Conservation (phyloP, 768 basidiomycete species). For the Mycena kentingensis region DNA sequence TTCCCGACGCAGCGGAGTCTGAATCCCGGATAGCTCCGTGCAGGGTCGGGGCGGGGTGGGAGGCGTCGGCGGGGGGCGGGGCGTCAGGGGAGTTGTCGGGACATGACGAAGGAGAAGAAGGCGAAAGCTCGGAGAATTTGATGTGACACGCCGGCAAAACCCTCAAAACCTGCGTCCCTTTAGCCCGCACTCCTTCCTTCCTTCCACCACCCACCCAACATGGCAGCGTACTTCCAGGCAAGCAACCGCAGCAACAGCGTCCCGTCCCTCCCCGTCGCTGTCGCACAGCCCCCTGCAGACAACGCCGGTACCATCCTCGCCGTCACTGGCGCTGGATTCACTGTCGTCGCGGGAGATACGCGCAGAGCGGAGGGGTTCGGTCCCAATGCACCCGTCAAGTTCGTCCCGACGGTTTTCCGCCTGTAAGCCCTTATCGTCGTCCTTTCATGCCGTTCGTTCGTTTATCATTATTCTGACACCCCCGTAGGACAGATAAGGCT, state of each 20-base stretch:
- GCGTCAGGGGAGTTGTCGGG: no score
- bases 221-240: slow-evolving; percentile 1
- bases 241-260: background rate
- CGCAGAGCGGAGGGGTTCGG: slow-evolving; percentile 63
- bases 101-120: no score
- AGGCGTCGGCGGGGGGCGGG: no score
- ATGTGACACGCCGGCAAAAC: no score
- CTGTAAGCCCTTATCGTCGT: slow-evolving; percentile 48
- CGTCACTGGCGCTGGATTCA: slow-evolving; percentile 72
- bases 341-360: slow-evolving; percentile 77
- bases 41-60: no score
- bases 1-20: no score
- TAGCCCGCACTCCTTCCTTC: no score
- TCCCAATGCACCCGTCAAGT: slow-evolving; percentile 75
- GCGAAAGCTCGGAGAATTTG: no score
- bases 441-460: no score
- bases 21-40: no score
- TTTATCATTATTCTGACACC: no score
- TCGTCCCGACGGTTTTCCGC: slow-evolving; percentile 73
- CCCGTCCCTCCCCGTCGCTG: slow-evolving; percentile 25
- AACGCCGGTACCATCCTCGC: slow-evolving; percentile 80
- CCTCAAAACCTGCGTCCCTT: no score
- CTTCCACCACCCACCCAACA: background rate
- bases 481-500: slow-evolving; percentile 82
- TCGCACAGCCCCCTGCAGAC: slow-evolving; percentile 57